Evolutionary conservation across 108 stramenopile genomes (phyloP), one percentile per base, ranked within the genome.

Genomic region (Skeletonema potamos): DNA sequence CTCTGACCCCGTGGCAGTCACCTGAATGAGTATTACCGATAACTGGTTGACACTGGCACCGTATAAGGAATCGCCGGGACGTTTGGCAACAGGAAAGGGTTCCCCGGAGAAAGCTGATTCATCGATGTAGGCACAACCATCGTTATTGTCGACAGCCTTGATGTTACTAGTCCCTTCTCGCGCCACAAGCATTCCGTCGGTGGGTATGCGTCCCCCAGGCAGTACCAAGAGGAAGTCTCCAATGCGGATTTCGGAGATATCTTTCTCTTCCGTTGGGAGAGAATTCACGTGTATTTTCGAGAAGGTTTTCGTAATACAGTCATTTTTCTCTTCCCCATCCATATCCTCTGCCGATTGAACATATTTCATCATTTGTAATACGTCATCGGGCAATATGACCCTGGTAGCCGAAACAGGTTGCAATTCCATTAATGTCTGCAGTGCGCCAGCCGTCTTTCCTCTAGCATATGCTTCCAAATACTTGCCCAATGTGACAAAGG

Each of bases 401-500:
- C 58, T 65, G 0, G 77, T 87, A 13, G 91, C 91, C 13, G 74
- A 66, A 46, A 85, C 73, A 1, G 92, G 89, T 70, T 92, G 94
- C 41, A 96, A 70, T 66, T 89, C 78, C 90, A 98, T 89, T 32
- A 99, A 84, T 9, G 67, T 78, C 46, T 91, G 86, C 68, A 99
- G 72, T 3, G 99, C 96, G 27, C 83, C 74, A 20, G 89, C 86
- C 13, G 97, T 99, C 56, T 88, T 82, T 20, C 92, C 89, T 72
- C 93, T 95, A 5, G 97, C 98, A 67, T 79, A 68, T 8, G 92
- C 87, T 72, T 96, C 91, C 70, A 96, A 70, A 82, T 83, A 94
- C 74, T 98, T 99, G 36, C 99, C 99, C 0, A 97, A 67, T 6
- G 95, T 87, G 4, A 99, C 98, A 66, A 99, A 98, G 26, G 92